Conservation (phyloP, 1,284 basidiomycete genomes). For the Ustilago shanxiensis region DNA sequence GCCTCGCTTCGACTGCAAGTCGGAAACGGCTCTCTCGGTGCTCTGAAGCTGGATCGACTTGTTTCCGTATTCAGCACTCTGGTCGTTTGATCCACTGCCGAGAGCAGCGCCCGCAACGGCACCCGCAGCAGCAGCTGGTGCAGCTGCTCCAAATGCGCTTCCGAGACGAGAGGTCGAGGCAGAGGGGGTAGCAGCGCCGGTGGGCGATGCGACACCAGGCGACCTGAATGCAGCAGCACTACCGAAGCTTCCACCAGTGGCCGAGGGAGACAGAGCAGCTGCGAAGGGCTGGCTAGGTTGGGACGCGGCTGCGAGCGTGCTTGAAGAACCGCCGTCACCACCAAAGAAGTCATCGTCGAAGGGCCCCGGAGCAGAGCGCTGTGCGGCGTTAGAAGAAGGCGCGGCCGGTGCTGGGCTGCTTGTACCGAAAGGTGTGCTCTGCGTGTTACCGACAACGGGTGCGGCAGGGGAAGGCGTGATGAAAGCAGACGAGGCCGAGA, state of each 20-base stretch:
- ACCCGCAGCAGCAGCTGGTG: constrained; percentile 22
- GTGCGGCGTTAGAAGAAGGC: constrained; percentile 58
- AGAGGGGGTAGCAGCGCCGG: constrained; percentile 28
- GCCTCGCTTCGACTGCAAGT: constrained; percentile 50
- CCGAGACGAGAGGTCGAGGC: constrained; percentile 42
- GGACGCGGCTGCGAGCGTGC: constrained; percentile 23
- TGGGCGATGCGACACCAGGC: constrained; percentile 34
- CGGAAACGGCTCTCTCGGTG: constrained; percentile 58
- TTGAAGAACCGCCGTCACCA: constrained; percentile 18
- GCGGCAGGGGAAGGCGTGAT: constrained; percentile 46
- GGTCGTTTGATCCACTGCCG: constrained; percentile 25
- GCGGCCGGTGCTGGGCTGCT: constrained; percentile 71
- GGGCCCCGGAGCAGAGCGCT: constrained; percentile 46
- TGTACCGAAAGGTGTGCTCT: constrained; percentile 29
- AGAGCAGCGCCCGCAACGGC: constrained; percentile 27
- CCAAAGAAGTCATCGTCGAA: constrained; percentile 65
- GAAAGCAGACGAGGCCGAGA: constrained; percentile 63
- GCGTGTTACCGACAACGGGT: constrained; percentile 29
- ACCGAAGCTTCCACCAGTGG: constrained; percentile 53
- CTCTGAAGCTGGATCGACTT: constrained; percentile 56
- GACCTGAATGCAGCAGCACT: constrained; percentile 34
- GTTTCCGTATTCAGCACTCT: constrained; percentile 57
- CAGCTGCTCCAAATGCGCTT: constrained; percentile 32
- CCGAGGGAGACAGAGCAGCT: constrained; percentile 50
- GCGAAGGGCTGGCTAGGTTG: constrained; percentile 28